Evolutionary conservation across 164 flowering plant species (phyloP), one percentile per base, ranked within the genome.

Genomic region (Tetracentron sinense): DNA sequence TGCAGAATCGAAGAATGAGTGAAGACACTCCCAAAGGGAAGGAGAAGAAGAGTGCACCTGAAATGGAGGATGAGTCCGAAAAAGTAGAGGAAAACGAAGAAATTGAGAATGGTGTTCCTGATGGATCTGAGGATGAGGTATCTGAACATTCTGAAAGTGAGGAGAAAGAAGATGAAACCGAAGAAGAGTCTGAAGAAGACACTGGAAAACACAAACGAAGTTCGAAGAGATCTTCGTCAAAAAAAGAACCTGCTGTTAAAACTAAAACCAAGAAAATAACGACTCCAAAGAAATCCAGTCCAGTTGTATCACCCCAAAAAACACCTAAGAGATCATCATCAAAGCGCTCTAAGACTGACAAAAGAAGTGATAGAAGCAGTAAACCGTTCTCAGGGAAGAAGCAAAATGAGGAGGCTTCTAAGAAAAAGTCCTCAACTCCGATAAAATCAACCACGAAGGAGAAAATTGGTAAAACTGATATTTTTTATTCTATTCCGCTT

Each of bases 371-470:
- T 60, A 31, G 64, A 11, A 82, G 77, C 70, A 83, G 90, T 35
- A 82, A 68, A 72, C 79, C 73, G 38, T 80, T 76, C 69, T 82
- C 90, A 33, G 83, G 83, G 76, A 91, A 86, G 81, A 85, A 78
- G 80, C 81, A 75, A 64, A 75, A 51, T 62, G 84, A 69, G 54
- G 78, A 72, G 38, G 61, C 67, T 0, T 21, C 68, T 12, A 83
- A 82, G 65, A 80, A n/a, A n/a, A n/a, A 79, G 68, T 49, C 79
- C 12, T 66, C 82, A 1, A 49, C 83, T 44, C 68, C 83, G 10
- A 53, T 69, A 35, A 87, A 80, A 75, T 54, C 85, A 52, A 57
- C 80, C 16, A 30, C 81, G 7, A 88, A 82, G 72, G 85, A 81
- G 53, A 58, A 64, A 42, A 19, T 56, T 27, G 54, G 60, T 19